phyloP scores from a whole-genome alignment of 495 filamentous ascomycete species.

The Venustampulla echinocandica region DNA sequence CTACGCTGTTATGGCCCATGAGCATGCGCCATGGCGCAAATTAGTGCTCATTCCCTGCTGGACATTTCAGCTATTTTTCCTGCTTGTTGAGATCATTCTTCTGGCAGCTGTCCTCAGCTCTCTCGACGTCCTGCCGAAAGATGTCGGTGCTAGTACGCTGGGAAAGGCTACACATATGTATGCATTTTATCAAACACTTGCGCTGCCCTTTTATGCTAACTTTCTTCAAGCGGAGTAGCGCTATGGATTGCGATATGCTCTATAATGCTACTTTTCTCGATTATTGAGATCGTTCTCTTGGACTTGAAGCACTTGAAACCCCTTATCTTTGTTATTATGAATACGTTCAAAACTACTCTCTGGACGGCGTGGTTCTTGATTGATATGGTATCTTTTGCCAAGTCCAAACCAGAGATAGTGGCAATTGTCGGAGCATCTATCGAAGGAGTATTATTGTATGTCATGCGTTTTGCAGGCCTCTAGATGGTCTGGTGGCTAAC shows the following conservation, averaged over 20 bases:
- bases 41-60: constrained; percentile 30
- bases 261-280: constrained; percentile 21
- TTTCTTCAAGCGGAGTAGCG: constrained; percentile 5
- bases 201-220: neutral
- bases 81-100: constrained; percentile 13
- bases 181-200: neutral
- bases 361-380: constrained; percentile 24
- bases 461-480: neutral
- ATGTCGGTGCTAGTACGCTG: neutral
- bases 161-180: neutral
- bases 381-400: constrained; percentile 13
- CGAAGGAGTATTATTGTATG: constrained; percentile 18
- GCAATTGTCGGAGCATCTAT: constrained; percentile 6
- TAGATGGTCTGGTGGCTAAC: neutral
- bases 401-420: neutral
- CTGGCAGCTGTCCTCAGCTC: neutral
- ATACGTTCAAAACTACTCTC: constrained; percentile 23
- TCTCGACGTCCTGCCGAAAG: neutral
- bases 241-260: constrained; percentile 16
- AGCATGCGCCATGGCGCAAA: constrained; percentile 26
- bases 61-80: constrained; percentile 22
- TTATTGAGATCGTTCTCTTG: constrained; percentile 26
- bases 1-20: no score
- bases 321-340: constrained; percentile 24
- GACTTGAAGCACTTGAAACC: constrained; percentile 24